Percentiles rank a stretch among this genome's conserved stretches.
Conservation (phyloP, 225 moss, liverwort and hornwort genomes). For the Rhytidiadelphus loreus region DNA sequence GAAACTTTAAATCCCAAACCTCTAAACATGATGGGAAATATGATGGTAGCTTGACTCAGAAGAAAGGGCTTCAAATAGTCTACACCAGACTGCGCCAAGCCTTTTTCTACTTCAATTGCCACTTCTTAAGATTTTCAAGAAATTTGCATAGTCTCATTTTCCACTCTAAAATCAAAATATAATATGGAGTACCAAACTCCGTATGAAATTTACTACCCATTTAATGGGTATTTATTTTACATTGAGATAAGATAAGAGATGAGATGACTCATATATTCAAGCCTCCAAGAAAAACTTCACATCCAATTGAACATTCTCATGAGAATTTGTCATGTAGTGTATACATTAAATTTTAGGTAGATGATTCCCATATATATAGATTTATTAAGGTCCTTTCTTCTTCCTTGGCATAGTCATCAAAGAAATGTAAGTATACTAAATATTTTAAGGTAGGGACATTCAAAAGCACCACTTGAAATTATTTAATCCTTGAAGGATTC, state of each 20-base stretch:
- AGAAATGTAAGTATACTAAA: neutral
- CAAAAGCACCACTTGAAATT: neutral
- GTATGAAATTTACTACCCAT: too few species aligned
- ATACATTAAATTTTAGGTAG: neutral
- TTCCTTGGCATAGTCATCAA: accelerated
- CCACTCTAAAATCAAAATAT: neutral
- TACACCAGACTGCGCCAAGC: accelerated
- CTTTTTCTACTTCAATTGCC: neutral
- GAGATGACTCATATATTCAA: neutral
- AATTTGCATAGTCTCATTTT: too few species aligned
- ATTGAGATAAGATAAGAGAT: neutral
- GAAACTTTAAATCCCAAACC: neutral
- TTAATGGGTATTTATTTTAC: neutral
- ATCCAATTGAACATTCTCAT: neutral
- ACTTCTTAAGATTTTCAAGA: neutral
- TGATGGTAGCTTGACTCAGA: neutral
- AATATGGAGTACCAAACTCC: neutral
- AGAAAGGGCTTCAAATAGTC: neutral
- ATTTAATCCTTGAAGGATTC: too few species aligned
- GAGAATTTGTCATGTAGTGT: neutral
- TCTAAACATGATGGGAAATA: neutral
- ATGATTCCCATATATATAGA: too few species aligned
- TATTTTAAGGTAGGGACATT: neutral
- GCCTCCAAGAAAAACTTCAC: neutral
- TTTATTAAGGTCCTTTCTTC: neutral